Conservation (phyloP, 345 rosid species). For the Cardamine resedifolia region DNA sequence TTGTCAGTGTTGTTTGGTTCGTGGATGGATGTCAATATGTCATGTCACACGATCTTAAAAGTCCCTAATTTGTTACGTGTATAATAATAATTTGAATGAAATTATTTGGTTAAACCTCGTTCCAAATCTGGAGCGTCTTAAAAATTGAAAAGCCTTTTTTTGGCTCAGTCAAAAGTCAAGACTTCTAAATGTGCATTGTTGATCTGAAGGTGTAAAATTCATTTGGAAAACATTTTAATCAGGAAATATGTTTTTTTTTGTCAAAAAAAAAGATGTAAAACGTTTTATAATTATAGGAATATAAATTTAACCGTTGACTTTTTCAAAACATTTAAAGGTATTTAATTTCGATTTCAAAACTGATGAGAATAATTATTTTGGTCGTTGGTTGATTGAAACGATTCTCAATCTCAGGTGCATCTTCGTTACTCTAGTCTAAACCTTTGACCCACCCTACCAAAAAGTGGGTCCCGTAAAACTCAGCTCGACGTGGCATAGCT, state of each 20-base stretch:
- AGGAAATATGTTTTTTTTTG: background rate
- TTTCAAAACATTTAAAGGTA: background rate
- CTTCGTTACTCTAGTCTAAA: slow-evolving; percentile 7
- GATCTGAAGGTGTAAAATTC: background rate
- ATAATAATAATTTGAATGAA: background rate
- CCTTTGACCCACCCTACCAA: slow-evolving; percentile 12
- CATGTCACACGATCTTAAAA: background rate
- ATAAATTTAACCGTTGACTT: background rate
- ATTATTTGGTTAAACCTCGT: background rate
- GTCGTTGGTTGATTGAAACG: background rate
- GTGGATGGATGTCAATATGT: background rate
- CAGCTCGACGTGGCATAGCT: too few species aligned
- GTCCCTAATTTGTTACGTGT: background rate
- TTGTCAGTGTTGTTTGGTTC: slow-evolving; percentile 10
- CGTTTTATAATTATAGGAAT: background rate
- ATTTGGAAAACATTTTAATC: background rate
- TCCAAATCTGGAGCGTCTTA: background rate
- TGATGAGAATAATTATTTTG: background rate
- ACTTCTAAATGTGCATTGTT: background rate
- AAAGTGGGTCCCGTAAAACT: background rate
- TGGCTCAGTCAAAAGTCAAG: background rate
- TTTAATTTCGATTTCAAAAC: background rate
- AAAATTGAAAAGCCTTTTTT: background rate
- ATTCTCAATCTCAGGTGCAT: slow-evolving; percentile 8
- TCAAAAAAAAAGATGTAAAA: background rate